These are phyloP conservation scores for Neopestalotiopsis clavispora DNA, from an alignment of 2,329 filamentous ascomycete genomes.

Conservation along the genomic window DNA sequence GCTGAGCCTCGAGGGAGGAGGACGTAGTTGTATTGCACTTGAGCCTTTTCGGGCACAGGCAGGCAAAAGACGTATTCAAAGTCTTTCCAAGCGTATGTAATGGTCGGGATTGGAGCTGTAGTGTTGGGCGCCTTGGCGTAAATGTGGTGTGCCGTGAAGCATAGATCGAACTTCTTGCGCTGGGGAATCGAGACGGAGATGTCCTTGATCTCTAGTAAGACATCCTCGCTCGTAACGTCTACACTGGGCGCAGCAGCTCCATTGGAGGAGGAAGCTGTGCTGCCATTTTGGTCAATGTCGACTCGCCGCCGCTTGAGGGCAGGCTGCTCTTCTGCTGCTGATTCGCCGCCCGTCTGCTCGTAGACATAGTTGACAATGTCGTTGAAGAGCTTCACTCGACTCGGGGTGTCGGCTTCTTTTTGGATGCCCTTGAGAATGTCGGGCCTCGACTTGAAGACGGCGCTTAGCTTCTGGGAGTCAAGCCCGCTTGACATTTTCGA, in stretches of 20 bases:
- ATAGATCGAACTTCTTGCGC: slow-evolving; percentile 71
- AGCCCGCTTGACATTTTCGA: slow-evolving; percentile 47
- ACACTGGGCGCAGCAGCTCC: slow-evolving; percentile 30
- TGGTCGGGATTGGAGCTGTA: slow-evolving; percentile 55
- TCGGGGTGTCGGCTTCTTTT: slow-evolving; percentile 57
- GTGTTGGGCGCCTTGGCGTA: slow-evolving; percentile 61
- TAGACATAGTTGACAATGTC: slow-evolving; percentile 57
- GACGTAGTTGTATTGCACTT: slow-evolving; percentile 70
- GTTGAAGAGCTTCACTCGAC: slow-evolving; percentile 59
- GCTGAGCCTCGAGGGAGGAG: slow-evolving; percentile 63
- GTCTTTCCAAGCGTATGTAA: slow-evolving; percentile 64
- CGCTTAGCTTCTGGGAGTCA: slow-evolving; percentile 53
- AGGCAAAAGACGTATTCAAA: slow-evolving; percentile 69
- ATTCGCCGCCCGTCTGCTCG: slow-evolving; percentile 42
- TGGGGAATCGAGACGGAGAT: slow-evolving; percentile 71
- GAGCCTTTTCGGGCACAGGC: slow-evolving; percentile 68
- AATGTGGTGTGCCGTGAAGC: slow-evolving; percentile 63
- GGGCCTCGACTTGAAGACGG: slow-evolving; percentile 59
- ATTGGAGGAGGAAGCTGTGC: slow-evolving; percentile 25
- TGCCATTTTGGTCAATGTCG: slow-evolving; percentile 43
- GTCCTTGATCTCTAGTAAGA: slow-evolving; percentile 67
- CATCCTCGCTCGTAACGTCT: slow-evolving; percentile 52
- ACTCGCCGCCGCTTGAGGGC: slow-evolving; percentile 58
- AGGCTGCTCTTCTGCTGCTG: slow-evolving; percentile 41
- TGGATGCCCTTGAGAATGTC: slow-evolving; percentile 61